Base-by-base conservation (phyloP, 1,284 basidiomycete genomes). In the Boletellus deceptivus region DNA sequence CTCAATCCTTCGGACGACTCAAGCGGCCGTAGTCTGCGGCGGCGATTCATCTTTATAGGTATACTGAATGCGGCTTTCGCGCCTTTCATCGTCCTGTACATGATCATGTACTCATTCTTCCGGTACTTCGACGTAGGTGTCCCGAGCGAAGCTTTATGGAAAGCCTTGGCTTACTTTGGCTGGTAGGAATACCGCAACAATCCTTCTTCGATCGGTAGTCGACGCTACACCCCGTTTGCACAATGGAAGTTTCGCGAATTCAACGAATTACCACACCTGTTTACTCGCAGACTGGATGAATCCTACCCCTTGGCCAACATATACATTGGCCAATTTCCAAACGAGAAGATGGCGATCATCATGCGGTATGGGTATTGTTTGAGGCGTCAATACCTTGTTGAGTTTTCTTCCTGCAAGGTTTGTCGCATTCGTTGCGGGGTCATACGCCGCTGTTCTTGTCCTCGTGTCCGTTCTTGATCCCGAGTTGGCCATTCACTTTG, bases 191-290 rank as follows among this genome's bases (percentile, higher is more conserved):
- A 98, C 65, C 96, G 95, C 79, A 95, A 98, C 72, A 93, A 99
- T 64, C 96, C 96, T 1, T 96, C 95, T 0, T 89, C 90, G 0
- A 91, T 98, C 43, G 91, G 94, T 22, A 86, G 89, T 4, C 83
- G 97, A 35, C 84, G 91, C 56, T 99, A 98, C 64, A 99, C 96
- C 0, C 89, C 87, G 2, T 94, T 91, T 58, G 96, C 95, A 0
- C 86, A 91, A 58, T 99, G 97, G 97, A 98, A 98, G 67, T 99
- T 99, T 65, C 82, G 97, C 54, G 97, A 99, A 69, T 99, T 98
- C 76, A 99, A 99, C 68, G 96, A 99, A 67, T 77, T 99, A 5
- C 91, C 93, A 0, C 96, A 99, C 69, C 75, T 96, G 31, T 99
- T 99, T 68, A 79, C 84, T 36, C 78, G 92, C 39, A 78, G 96